Evolutionary conservation across 2,329 filamentous ascomycete species (phyloP).

Genomic region (Remersonia thermophila): DNA sequence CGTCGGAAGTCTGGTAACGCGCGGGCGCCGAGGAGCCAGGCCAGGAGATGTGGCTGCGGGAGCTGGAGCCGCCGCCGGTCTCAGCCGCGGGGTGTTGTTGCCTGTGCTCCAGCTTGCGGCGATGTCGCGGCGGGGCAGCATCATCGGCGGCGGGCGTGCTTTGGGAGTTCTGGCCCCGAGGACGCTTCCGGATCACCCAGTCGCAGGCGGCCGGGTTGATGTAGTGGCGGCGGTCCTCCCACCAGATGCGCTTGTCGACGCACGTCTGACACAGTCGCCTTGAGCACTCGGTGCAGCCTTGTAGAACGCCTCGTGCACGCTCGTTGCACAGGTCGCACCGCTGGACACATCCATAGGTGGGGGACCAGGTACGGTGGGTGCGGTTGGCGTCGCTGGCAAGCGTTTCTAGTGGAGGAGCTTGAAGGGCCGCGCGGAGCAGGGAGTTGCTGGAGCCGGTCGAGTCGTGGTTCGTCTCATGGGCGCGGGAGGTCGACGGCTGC

Average conservation of each 20-base stretch:
- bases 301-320: conserved; percentile 9
- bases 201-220: conserved; percentile 10
- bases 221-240: conserved; percentile 6
- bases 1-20: no score
- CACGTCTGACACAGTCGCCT: conserved; percentile 12
- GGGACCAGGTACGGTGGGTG: conserved; percentile 9
- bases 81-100: no score
- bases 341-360: conserved; percentile 9
- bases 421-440: neutral
- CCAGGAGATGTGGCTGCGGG: no score
- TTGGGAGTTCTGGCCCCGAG: neutral
- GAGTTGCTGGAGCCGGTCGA: no score
- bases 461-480: no score
- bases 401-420: neutral
- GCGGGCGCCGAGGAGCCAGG: no score
- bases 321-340: conserved; percentile 16
- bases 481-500: no score
- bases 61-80: no score
- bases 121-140: no score
- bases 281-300: conserved; percentile 8
- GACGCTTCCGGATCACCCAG: conserved; percentile 6
- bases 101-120: no score
- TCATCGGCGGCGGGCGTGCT: neutral
- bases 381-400: conserved; percentile 2
- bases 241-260: conserved; percentile 4